Evolutionary conservation across 768 basidiomycete genomes (phyloP).

Genomic region (Mycena epipterygia): DNA sequence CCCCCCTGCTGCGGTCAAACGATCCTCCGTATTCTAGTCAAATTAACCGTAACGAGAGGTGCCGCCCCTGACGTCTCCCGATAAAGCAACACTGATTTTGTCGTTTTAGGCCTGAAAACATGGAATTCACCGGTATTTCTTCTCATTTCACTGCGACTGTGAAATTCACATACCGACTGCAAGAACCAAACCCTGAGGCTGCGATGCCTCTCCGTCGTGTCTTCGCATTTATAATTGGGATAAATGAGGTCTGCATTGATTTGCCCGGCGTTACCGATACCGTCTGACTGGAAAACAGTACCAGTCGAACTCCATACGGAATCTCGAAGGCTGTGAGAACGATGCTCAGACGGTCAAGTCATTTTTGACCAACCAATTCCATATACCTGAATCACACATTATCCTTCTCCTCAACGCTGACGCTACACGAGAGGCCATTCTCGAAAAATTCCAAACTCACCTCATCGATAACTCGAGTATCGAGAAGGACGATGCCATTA

Average conservation of each 20-base stretch:
- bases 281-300: conserved; percentile 18
- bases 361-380: conserved; percentile 20
- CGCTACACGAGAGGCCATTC: conserved; percentile 21
- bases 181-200: too few relatives aligned
- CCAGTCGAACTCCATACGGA: conserved; percentile 13
- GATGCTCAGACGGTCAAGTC: conserved; percentile 22
- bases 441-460: conserved; percentile 20
- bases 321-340: conserved; percentile 30
- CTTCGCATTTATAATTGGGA: conserved; percentile 30
- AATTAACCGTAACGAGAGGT: too few relatives aligned
- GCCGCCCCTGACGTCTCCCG: too few relatives aligned
- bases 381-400: conserved; percentile 28
- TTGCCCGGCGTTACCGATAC: neutral
- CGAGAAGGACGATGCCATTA: conserved; percentile 22
- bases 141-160: too few relatives aligned
- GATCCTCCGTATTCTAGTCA: too few relatives aligned
- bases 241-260: conserved; percentile 12
- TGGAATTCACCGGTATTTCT: too few relatives aligned
- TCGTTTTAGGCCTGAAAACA: too few relatives aligned
- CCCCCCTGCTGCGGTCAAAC: too few relatives aligned
- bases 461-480: conserved; percentile 20
- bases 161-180: too few relatives aligned
- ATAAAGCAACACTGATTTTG: too few relatives aligned
- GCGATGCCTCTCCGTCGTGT: too few relatives aligned
- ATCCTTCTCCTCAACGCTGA: conserved; percentile 12